Conservation (phyloP, 805 yeast species). For the Lipomyces sp. region DNA sequence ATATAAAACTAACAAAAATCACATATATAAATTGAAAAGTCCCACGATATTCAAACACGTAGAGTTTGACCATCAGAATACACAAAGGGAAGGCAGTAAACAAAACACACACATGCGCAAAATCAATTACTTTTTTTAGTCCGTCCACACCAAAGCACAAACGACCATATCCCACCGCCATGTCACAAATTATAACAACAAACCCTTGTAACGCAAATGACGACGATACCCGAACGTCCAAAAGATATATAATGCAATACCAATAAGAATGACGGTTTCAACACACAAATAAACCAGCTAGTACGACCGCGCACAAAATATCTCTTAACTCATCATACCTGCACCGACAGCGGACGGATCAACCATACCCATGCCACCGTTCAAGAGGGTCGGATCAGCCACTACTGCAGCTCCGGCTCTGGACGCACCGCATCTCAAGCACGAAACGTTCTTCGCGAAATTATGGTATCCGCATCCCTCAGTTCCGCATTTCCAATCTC, state of each 20-base stretch:
- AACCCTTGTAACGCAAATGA: not conserved
- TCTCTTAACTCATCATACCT: constrained; percentile 27
- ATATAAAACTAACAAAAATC: constrained; percentile 3
- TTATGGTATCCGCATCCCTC: constrained; percentile 85
- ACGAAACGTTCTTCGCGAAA: constrained; percentile 85
- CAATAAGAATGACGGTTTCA: not conserved
- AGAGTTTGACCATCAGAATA: constrained; percentile 6
- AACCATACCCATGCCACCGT: constrained; percentile 36
- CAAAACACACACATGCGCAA: constrained; percentile 6
- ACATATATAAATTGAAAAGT: constrained; percentile 6
- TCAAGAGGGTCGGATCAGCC: constrained; percentile 38
- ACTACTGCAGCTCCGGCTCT: constrained; percentile 47
- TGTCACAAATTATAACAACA: constrained; percentile 3
- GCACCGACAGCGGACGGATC: constrained; percentile 28
- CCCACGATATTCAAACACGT: not conserved
- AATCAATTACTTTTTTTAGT: constrained; percentile 13
- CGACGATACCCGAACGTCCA: not conserved
- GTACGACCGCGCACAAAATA: not conserved
- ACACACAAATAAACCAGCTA: not conserved
- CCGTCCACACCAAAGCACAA: constrained; percentile 5
- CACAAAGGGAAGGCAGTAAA: not conserved
- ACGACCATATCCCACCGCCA: not conserved
- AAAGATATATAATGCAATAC: constrained; percentile 5
- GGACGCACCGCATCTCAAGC: constrained; percentile 87
- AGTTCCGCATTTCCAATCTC: constrained; percentile 91